Conservation (phyloP, 768 basidiomycete genomes). For the Tylopilus intermedius region DNA sequence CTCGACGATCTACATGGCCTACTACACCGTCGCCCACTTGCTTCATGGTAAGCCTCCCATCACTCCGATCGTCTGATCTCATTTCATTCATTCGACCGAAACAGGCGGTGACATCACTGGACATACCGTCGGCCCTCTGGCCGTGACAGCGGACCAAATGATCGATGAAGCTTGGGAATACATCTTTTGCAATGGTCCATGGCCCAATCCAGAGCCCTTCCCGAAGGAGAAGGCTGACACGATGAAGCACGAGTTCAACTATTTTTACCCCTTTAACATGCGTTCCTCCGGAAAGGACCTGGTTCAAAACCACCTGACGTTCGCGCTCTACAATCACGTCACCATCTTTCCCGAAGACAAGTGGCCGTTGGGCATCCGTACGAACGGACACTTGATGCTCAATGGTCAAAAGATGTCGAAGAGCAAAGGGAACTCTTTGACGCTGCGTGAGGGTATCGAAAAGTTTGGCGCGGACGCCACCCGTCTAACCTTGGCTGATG, state of each 20-base stretch:
- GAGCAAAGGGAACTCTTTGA: slow-evolving; percentile 93
- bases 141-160: slow-evolving; percentile 86
- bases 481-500: slow-evolving; percentile 87
- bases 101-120: slow-evolving; percentile 74
- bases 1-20: slow-evolving; percentile 97
- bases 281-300: slow-evolving; percentile 98
- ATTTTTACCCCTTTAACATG: slow-evolving; percentile 98
- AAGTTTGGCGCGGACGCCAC: slow-evolving; percentile 98
- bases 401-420: slow-evolving; percentile 99
- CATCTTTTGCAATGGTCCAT: slow-evolving; percentile 73
- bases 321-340: slow-evolving; percentile 91
- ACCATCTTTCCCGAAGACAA: slow-evolving; percentile 84
- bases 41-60: slow-evolving; percentile 67
- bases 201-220: slow-evolving; percentile 63
- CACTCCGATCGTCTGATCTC: neutral
- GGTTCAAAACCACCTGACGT: slow-evolving; percentile 92
- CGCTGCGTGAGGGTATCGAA: slow-evolving; percentile 77
- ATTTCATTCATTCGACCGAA: slow-evolving; percentile 1
- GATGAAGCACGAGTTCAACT: slow-evolving; percentile 86
- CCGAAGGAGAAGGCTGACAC: slow-evolving; percentile 73
- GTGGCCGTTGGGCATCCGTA: slow-evolving; percentile 88
- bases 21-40: slow-evolving; percentile 91
- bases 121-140: slow-evolving; percentile 70
- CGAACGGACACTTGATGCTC: slow-evolving; percentile 94
- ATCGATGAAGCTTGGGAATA: slow-evolving; percentile 99